Conservation (phyloP, 179 eudicot genomes). For the Corrigiola litoralis region DNA sequence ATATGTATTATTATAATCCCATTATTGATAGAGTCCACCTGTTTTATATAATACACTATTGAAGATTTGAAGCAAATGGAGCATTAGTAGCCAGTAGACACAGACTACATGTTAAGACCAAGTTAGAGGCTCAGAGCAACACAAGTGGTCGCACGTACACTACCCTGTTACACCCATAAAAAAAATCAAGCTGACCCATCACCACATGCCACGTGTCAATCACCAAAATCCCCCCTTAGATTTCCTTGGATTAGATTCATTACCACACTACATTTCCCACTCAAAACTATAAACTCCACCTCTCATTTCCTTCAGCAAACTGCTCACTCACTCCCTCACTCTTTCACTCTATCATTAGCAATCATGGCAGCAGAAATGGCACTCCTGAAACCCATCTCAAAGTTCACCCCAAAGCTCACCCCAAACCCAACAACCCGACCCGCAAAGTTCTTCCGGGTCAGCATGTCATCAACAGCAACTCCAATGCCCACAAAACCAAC, state of each 20-base stretch:
- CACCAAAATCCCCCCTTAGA: conserved; percentile 33
- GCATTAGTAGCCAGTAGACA: too few relatives aligned
- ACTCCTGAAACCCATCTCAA: conserved; percentile 66
- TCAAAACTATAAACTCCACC: too few relatives aligned
- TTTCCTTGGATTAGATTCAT: conserved; percentile 63
- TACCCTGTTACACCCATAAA: conserved; percentile 16
- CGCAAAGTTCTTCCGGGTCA: conserved; percentile 26
- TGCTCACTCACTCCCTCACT: not conserved
- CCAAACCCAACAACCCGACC: conserved; percentile 21
- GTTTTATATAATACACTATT: too few relatives aligned
- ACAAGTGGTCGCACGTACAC: not conserved
- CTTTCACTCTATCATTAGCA: not conserved
- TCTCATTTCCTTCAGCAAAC: too few relatives aligned
- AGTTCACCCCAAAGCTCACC: conserved; percentile 34
- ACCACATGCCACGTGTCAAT: conserved; percentile 51
- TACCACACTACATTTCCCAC: conserved; percentile 9
- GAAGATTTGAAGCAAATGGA: conserved; percentile 17
- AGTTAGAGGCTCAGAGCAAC: not conserved
- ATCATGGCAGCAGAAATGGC: conserved; percentile 75
- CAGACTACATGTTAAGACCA: not conserved
- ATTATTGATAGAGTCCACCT: too few relatives aligned
- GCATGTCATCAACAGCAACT: conserved; percentile 43
- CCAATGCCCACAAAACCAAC: conserved; percentile 23
- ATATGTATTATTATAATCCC: too few relatives aligned
- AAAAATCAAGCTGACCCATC: conserved; percentile 44